These are phyloP conservation scores for Trypanosoma scelopori DNA, from an alignment of 208 protist genomes.

Conservation along the genomic window DNA sequence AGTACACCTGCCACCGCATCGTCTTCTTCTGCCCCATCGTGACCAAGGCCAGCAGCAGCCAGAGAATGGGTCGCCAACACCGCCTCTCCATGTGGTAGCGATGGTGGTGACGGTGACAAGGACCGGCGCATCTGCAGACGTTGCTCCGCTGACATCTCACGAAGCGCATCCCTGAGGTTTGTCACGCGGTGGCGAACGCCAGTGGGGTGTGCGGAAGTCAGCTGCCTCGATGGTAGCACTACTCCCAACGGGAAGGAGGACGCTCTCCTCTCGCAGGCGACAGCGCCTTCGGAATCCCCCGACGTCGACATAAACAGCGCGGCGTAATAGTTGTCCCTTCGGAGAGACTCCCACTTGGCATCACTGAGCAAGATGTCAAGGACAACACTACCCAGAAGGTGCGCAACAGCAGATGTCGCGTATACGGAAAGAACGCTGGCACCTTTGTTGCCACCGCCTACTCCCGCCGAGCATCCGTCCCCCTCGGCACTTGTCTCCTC, in stretches of 20 bases:
- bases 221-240: constrained; percentile 27
- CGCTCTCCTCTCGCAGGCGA: neutral
- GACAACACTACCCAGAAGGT: constrained; percentile 27
- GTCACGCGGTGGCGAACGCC: constrained; percentile 32
- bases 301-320: constrained; percentile 8
- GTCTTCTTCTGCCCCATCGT: constrained; percentile 5
- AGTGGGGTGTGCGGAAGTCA: constrained; percentile 18
- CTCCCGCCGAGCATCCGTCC: neutral
- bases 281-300: neutral
- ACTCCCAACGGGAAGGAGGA: constrained; percentile 21
- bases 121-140: constrained; percentile 11
- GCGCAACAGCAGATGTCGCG: neutral
- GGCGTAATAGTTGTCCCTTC: constrained; percentile 23
- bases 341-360: constrained; percentile 9
- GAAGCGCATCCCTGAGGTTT: constrained; percentile 25
- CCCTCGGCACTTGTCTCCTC: neutral
- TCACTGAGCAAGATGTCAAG: constrained; percentile 26
- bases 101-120: neutral
- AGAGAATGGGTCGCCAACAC: constrained; percentile 7
- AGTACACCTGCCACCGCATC: constrained; percentile 5
- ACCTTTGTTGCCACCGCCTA: neutral
- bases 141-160: constrained; percentile 25
- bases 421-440: neutral
- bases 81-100: neutral
- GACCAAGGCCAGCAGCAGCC: neutral